phyloP scores from a whole-genome alignment of 1,139 yeast species.

The Saccharomycopsis phalli region DNA sequence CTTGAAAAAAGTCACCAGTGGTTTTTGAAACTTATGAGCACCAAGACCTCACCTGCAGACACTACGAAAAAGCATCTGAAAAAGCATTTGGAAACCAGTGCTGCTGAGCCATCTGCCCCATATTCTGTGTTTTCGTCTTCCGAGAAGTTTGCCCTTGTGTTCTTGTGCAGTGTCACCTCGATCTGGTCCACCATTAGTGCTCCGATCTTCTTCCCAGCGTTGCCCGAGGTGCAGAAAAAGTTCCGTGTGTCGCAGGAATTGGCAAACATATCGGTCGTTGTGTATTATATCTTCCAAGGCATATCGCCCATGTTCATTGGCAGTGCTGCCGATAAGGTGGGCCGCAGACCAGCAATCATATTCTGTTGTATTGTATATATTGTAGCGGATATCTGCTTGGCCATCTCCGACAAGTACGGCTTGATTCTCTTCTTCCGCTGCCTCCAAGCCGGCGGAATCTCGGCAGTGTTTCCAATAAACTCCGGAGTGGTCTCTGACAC shows the following conservation, averaged over 20 bases:
- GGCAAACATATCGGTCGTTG: conserved; percentile 60
- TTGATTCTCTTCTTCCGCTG: conserved; percentile 50
- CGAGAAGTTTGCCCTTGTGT: conserved; percentile 32
- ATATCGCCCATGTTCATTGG: conserved; percentile 56
- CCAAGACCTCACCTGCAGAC: too few relatives aligned
- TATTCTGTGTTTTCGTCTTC: conserved; percentile 28
- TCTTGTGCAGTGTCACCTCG: conserved; percentile 37
- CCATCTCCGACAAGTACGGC: conserved; percentile 43
- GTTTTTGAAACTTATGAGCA: too few relatives aligned
- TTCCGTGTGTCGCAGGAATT: conserved; percentile 45
- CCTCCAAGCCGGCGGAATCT: conserved; percentile 59
- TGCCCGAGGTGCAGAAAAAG: conserved; percentile 41
- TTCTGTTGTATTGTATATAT: conserved; percentile 44
- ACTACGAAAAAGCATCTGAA: too few relatives aligned
- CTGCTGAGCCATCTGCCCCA: not conserved
- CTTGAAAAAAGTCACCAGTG: too few relatives aligned
- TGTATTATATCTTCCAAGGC: conserved; percentile 65
- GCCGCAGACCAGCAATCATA: conserved; percentile 57
- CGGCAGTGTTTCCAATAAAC: conserved; percentile 59
- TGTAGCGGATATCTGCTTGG: conserved; percentile 52
- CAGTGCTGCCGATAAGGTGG: conserved; percentile 53
- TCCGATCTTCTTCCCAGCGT: conserved; percentile 67
- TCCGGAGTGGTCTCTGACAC: conserved; percentile 65
- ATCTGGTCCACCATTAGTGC: conserved; percentile 55
- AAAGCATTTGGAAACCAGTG: too few relatives aligned